Evolutionary conservation across 1,284 basidiomycete genomes (phyloP).

Genomic region (Ustanciosporium gigantosporum): DNA sequence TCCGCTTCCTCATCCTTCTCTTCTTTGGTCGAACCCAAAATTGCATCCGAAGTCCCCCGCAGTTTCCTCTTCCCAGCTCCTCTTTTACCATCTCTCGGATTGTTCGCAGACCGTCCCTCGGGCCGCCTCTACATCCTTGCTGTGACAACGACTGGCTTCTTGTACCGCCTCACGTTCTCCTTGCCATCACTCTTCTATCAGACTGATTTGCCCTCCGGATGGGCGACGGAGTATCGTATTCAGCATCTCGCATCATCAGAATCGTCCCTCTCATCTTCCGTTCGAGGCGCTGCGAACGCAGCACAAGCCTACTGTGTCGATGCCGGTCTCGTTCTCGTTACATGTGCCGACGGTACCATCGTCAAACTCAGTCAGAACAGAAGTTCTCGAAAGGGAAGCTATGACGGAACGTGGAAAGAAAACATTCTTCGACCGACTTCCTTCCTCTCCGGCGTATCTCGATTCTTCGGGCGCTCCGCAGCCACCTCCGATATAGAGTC

Average conservation of each 20-base stretch:
- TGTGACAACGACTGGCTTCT: slow-evolving; percentile 38
- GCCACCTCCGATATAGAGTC: slow-evolving; percentile 23
- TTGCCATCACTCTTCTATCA: slow-evolving; percentile 36
- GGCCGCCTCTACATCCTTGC: slow-evolving; percentile 39
- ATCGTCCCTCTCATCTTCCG: slow-evolving; percentile 12
- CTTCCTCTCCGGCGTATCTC: slow-evolving; percentile 51
- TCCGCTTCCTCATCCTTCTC: slow-evolving; percentile 12
- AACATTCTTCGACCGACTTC: slow-evolving; percentile 40
- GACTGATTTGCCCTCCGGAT: slow-evolving; percentile 12
- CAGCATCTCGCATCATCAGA: slow-evolving; percentile 28
- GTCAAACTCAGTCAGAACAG: slow-evolving; percentile 44
- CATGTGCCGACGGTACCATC: slow-evolving; percentile 51
- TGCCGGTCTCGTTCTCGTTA: slow-evolving; percentile 42
- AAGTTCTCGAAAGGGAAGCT: slow-evolving; percentile 8
- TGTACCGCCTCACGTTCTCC: slow-evolving; percentile 42
- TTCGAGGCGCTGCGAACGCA: slow-evolving; percentile 19
- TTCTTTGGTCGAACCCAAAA: slow-evolving; percentile 13
- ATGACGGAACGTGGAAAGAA: slow-evolving; percentile 44
- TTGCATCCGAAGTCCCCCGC: slow-evolving; percentile 16
- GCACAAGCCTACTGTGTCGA: slow-evolving; percentile 41
- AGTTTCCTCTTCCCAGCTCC: slow-evolving; percentile 48
- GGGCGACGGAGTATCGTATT: slow-evolving; percentile 43
- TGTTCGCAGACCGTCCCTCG: slow-evolving; percentile 31
- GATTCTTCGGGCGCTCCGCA: slow-evolving; percentile 42
- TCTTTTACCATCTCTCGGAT: slow-evolving; percentile 33